Base-by-base conservation (phyloP, 208 protist species). In the Endotrypanum monterogeii region DNA sequence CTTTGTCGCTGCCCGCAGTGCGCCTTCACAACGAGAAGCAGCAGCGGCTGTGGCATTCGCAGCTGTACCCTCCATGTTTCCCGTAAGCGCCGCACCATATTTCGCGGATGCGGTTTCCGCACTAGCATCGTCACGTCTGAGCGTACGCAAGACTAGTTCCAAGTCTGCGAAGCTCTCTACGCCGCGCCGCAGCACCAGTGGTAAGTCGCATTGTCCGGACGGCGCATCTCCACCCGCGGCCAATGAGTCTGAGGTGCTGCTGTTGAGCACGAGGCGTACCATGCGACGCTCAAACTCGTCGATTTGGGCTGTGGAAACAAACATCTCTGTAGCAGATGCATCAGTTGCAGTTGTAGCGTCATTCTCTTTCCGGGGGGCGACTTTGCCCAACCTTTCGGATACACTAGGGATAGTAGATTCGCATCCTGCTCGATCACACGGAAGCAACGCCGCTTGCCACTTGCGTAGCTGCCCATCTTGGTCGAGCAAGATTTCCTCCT, bases 81-180 rank as follows among this genome's bases (percentile, higher is more conserved):
- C 23, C 60, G 37, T 41, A 6, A 23, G 20, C 25, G 16, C 37
- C 41, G 25, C 44, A 20, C 3, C 54, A 28, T 12, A 25, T 25
- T 35, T 25, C 11, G 23, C 18, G 28, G 63, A 28, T 39, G 14
- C 25, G 63, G 9, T 3, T 9, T 3, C 63, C 23, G 7, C 14
- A 55, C 2, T 11, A 58, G 25, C 8, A 16, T 46, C 23, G 30
- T 3, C 30, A 44, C 23, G 18, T 16, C 46, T 28, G 5, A 52
- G 2, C 58, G 58, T 62, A 52, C 60, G 51, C 51, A 86, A 72
- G 9, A 91, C 78, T 14, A 95, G 67, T 56, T 95, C 90, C 66
- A 95, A 48, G 16, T 70, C 76, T 7, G 78, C 78, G 68, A 95
- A 93, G 78, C 85, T 86, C 8, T 74, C 85, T n/a, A 91, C 79